Percentiles rank a stretch among this genome's conserved stretches.
These are phyloP conservation scores for Dichotomocladium elegans DNA, from an alignment of 371 early-diverging fungal species.

Conservation along the genomic window DNA sequence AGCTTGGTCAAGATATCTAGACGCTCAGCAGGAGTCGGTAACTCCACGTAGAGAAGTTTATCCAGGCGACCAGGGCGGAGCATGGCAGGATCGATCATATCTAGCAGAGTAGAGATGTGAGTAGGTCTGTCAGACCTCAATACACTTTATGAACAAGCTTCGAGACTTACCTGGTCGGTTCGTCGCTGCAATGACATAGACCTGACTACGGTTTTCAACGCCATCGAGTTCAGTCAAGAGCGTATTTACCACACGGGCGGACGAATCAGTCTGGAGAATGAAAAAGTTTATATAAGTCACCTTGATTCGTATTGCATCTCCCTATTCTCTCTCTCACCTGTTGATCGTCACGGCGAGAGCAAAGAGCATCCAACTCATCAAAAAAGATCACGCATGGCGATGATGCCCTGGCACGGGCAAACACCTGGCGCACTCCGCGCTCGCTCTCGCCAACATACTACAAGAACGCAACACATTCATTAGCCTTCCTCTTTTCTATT, in stretches of 20 bases:
- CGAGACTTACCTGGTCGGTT: conserved; percentile 88
- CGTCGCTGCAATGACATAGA: conserved; percentile 99
- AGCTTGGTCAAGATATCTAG: conserved; percentile 85
- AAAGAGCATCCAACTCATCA: conserved; percentile 99
- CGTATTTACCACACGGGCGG: conserved; percentile 97
- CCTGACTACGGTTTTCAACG: conserved; percentile 84
- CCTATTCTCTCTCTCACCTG: conserved; percentile 50
- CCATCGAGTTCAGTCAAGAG: conserved; percentile 98
- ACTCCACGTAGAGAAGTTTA: conserved; percentile 94
- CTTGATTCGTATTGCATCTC: neutral
- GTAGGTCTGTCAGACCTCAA: neutral
- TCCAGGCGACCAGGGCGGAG: conserved; percentile 99
- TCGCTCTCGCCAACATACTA: conserved; percentile 99
- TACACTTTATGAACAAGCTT: no score
- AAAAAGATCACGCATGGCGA: conserved; percentile 98
- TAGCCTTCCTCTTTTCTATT: neutral
- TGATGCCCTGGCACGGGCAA: conserved; percentile 93
- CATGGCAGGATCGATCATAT: conserved; percentile 98
- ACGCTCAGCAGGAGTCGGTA: conserved; percentile 86
- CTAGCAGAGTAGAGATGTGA: conserved; percentile 21
- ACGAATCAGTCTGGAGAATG: conserved; percentile 70
- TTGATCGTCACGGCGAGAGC: conserved; percentile 68
- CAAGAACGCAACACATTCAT: neutral
- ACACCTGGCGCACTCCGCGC: conserved; percentile 95
- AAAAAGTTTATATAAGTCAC: neutral